Evolutionary conservation across 176 grass and related monocot species (phyloP), one percentile per base, ranked within the genome.

Genomic region (Ampelocalamus luodianensis): DNA sequence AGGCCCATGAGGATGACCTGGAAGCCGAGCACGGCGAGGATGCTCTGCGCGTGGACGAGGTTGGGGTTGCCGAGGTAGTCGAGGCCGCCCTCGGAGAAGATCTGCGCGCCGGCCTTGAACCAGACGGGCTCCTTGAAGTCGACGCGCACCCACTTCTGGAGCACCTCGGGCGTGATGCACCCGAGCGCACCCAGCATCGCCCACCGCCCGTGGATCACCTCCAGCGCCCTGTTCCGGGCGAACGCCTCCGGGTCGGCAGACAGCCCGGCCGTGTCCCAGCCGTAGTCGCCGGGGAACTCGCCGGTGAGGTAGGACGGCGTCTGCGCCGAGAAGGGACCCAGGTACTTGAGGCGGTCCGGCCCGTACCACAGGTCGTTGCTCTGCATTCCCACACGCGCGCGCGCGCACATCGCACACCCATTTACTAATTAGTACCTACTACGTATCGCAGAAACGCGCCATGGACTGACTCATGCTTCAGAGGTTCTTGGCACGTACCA

Each of bases 21-120:
- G 87, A 90, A 97, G 0, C 86, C 94, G 0, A 97, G 89, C 50
- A 97, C 95, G 50, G 95, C 95, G 24, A 97, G 90, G 53, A 95
- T 97, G 91, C 95, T 97, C 87, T 95, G 95, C n/a, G 92, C 95
- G 68, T 97, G 95, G n/a, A 97, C 93, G 12, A 97, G 91, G 85
- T 93, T 97, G 10, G 95, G 95, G 85, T 97, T 97, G 14, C 95
- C 95, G 22, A 97, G 95, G 79, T 97, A 97, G 80, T 97, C 95
- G 71, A 97, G 95, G 2, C 95, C 95, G 42, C 95, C 95, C 34
- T 97, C 95, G 38, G 93, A 91, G 85, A 97, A 97, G 95, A 97
- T 97, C 85, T 97, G 95, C 11, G 95, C 79, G 49, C 95, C 95
- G 59, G 95, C 95, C 82, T 97, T 97, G 92, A 97, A 97, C 95